Base-by-base conservation (phyloP, 2,329 filamentous ascomycete genomes). In the Penicillium polonicum region DNA sequence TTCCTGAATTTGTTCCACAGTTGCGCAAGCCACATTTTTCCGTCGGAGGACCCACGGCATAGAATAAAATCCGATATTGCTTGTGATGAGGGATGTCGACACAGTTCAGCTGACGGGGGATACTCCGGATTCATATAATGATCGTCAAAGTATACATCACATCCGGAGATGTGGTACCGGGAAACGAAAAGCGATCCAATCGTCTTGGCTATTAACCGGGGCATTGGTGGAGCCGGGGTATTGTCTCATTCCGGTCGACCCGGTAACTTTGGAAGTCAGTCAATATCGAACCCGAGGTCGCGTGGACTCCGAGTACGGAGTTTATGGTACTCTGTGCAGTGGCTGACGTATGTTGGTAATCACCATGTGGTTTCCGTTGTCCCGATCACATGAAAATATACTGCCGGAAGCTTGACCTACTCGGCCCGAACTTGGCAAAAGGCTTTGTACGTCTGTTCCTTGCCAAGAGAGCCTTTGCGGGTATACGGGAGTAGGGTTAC, bases 181-280 rank as follows among this genome's bases (percentile, higher is more conserved):
- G 17, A 48, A 52, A 55, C 33, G 42, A 12, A 25, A 35, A 43
- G 13, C 13, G 13, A 21, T 46, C 27, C 44, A 46, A 46, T 46
- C 44, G 39, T 17, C 39, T 17, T 42, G 27, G 44, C n/a, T 13
- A 31, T 33, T 15, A 5, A 21, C 7, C 15, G 5, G 29, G 52
- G 50, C 55, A 44, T 36, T 19, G 48, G 55, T 57, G 55, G 58
- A 49, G 38, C 46, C 60, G 58, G 55, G 12, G 38, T 7, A 53
- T 48, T 57, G 27, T 55, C 58, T 52, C 2, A 39, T 59, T 63
- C 29, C 48, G 60, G 58, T 52, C 2, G 36, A 57, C 61, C 33
- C 48, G 60, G 58, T 5, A 33, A 5, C 12, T 13, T 6, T 33
- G 31, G 31, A 15, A 15, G 31, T 2, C 12, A 33, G 31, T 12